Evolutionary conservation across 1,284 basidiomycete genomes (phyloP), one percentile per base, ranked within the genome.

Genomic region (Boletus sp.): DNA sequence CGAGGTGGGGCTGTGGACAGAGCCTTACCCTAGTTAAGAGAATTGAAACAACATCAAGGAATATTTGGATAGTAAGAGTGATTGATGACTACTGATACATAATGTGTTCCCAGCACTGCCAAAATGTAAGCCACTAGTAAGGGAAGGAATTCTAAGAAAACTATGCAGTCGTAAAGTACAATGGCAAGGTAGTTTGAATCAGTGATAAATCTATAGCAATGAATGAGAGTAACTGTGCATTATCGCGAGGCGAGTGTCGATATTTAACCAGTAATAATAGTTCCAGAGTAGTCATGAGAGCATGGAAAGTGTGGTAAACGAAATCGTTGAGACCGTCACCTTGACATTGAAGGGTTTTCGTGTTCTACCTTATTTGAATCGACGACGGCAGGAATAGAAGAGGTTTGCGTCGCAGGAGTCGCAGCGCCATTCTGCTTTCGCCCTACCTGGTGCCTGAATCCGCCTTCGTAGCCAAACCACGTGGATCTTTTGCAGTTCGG

Each of bases 401-500:
- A 55, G 1, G 41, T 39, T 33, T 45, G 48, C 14, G 41, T 56
- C 7, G 35, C 16, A 7, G 53, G 42, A 3, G 44, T 43, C 9
- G 17, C 20, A 2, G 27, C 34, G 16, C 12, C 41, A 13, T 7
- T 16, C n/a, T 45, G 44, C 29, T 42, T 54, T 17, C 27, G 50
- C n/a, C 46, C 54, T 17, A 13, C 17, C n/a, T 43, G 33, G 14
- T 33, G 37, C 25, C 38, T 2, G 13, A 60, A 41, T 38, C 59
- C 61, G 16, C 58, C 60, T 26, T 58, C 44, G 14, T 58, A 61
- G 22, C 59, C 59, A 57, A 65, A 57, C 62, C 62, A 64, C 26
- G 48, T 50, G 35, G 42, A 64, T 25, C 66, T 61, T 26, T 50
- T 32, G 43, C 63, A 64, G 47, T 76, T 69, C 32, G 74, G 74